Percentiles rank a stretch among this genome's conserved stretches.
These are phyloP conservation scores for Acorus calamus DNA, from an alignment of 106 monocot genomes.

Conservation along the genomic window DNA sequence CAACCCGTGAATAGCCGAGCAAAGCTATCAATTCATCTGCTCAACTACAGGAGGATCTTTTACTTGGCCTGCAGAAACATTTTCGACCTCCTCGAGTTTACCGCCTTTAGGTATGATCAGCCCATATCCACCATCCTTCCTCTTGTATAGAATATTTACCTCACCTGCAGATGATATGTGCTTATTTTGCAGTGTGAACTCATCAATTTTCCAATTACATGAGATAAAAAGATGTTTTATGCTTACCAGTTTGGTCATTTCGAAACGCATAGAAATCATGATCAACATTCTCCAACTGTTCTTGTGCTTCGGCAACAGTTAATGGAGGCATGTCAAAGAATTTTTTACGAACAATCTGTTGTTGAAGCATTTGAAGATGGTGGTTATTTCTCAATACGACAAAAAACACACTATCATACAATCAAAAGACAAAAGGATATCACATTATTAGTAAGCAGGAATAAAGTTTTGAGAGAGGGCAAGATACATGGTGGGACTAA, in stretches of 20 bases:
- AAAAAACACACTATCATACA: too few relatives aligned
- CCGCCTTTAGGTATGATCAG: constrained; percentile 75
- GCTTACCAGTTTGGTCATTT: constrained; percentile 73
- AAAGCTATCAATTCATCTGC: constrained; percentile 4
- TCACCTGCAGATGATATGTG: constrained; percentile 37
- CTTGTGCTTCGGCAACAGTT: constrained; percentile 66
- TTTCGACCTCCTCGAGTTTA: constrained; percentile 29
- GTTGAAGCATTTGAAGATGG: too few relatives aligned
- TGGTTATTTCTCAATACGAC: too few relatives aligned
- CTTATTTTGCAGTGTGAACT: neutral
- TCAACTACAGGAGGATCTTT: constrained; percentile 29
- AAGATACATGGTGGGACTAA: too few relatives aligned
- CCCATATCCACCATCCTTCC: constrained; percentile 84
- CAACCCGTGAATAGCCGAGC: too few relatives aligned
- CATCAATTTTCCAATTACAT: too few relatives aligned
- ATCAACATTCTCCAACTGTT: constrained; percentile 84
- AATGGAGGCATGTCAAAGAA: constrained; percentile 91
- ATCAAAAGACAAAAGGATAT: too few relatives aligned
- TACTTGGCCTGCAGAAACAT: constrained; percentile 4
- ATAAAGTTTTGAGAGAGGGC: too few relatives aligned
- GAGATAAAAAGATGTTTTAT: too few relatives aligned
- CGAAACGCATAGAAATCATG: constrained; percentile 93
- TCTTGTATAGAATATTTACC: constrained; percentile 88
- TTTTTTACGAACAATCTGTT: constrained; percentile 79
- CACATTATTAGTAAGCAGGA: too few relatives aligned